Evolutionary conservation across 1,284 basidiomycete genomes (phyloP).

Genomic region (Cerrena zonata): DNA sequence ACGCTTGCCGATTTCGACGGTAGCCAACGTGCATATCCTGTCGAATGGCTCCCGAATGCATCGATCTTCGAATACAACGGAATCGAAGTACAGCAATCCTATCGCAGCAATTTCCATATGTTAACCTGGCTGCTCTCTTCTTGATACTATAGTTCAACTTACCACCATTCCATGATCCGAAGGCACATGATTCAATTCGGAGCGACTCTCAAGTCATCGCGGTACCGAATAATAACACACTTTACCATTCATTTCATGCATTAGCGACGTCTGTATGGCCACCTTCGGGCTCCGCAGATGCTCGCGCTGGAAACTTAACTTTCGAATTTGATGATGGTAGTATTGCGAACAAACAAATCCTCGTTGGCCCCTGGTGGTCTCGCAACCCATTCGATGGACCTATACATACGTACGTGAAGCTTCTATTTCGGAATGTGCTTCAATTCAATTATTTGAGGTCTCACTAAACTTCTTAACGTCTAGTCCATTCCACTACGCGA

Average conservation of each 20-base stretch:
- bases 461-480: too few relatives aligned
- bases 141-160: constrained; percentile 10
- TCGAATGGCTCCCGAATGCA: constrained; percentile 11
- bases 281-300: not conserved
- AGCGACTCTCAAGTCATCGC: constrained; percentile 11
- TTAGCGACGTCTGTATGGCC: constrained; percentile 11
- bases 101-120: not conserved
- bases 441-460: too few relatives aligned
- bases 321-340: constrained; percentile 16
- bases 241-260: constrained; percentile 14
- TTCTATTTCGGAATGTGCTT: too few relatives aligned
- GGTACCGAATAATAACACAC: not conserved
- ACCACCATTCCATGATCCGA: constrained; percentile 14
- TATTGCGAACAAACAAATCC: constrained; percentile 15
- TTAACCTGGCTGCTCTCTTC: not conserved
- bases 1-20: constrained; percentile 17
- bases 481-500: constrained; percentile 17
- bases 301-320: constrained; percentile 8
- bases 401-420: constrained; percentile 11
- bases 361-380: constrained; percentile 23
- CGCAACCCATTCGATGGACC: constrained; percentile 20
- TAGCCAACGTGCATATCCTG: constrained; percentile 14
- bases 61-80: constrained; percentile 12
- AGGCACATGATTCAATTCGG: constrained; percentile 12
- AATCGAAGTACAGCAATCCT: constrained; percentile 11